phyloP scores from a whole-genome alignment of 495 filamentous ascomycete species.

The Pyrenopolyporus hunteri region DNA sequence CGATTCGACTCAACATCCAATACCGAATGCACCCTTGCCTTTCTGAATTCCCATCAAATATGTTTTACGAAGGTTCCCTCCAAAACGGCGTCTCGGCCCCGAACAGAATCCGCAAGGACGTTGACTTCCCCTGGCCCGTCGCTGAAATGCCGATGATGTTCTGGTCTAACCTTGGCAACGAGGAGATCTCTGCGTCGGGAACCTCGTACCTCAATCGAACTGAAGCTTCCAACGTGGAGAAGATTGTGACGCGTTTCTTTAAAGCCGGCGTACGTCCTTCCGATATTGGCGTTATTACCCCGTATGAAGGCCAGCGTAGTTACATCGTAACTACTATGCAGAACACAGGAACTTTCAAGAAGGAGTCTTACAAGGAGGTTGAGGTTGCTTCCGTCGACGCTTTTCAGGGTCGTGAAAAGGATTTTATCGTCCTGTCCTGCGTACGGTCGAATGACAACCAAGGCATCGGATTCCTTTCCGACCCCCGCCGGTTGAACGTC shows the following conservation, averaged over 20 bases:
- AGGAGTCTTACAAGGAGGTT: constrained; percentile 98
- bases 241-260: constrained; percentile 98
- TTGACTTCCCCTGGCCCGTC: constrained; percentile 98
- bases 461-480: constrained; percentile 98
- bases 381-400: constrained; percentile 98
- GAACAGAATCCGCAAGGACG: constrained; percentile 86
- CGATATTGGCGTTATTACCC: constrained; percentile 97
- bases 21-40: constrained; percentile 99
- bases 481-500: constrained; percentile 98
- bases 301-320: constrained; percentile 97
- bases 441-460: constrained; percentile 99
- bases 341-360: constrained; percentile 93
- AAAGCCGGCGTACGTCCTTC: constrained; percentile 93
- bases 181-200: constrained; percentile 96
- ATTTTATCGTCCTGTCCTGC: constrained; percentile 97
- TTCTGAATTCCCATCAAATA: constrained; percentile 97
- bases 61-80: constrained; percentile 98
- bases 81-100: constrained; percentile 96
- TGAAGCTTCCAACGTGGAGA: constrained; percentile 95
- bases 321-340: constrained; percentile 99
- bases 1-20: constrained; percentile 94
- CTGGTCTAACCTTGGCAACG: constrained; percentile 97
- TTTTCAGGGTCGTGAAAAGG: constrained; percentile 98
- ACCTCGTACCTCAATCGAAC: constrained; percentile 98
- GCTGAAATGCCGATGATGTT: constrained; percentile 99